Conservation (phyloP, 495 filamentous ascomycete genomes). For the Bryoglossum gracile region DNA sequence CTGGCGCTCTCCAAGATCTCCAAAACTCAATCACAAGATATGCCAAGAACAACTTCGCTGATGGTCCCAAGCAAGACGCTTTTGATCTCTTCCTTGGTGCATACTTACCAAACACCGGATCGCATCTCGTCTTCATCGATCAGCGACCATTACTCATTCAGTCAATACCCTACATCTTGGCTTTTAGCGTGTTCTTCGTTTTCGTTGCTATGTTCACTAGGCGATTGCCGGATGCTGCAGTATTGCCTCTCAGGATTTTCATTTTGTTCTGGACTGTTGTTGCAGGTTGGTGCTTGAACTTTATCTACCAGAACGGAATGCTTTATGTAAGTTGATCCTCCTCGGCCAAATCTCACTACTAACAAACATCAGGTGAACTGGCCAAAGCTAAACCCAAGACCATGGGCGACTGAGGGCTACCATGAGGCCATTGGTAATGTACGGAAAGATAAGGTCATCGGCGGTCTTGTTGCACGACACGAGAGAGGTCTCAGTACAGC, state of each 20-base stretch:
- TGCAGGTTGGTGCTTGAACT: constrained; percentile 59
- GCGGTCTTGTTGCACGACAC: constrained; percentile 61
- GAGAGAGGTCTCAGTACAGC: constrained; percentile 73
- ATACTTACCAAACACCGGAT: constrained; percentile 63
- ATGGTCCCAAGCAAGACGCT: constrained; percentile 88
- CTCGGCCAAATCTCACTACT: constrained; percentile 3
- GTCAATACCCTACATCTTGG: constrained; percentile 80
- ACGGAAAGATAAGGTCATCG: constrained; percentile 67
- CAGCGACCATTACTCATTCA: constrained; percentile 81
- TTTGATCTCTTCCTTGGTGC: constrained; percentile 89
- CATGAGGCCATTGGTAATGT: constrained; percentile 77
- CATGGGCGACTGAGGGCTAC: constrained; percentile 78
- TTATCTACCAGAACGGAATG: constrained; percentile 76
- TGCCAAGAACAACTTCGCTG: constrained; percentile 81
- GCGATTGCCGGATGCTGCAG: constrained; percentile 54
- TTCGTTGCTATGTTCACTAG: constrained; percentile 70
- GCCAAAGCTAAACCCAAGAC: constrained; percentile 87
- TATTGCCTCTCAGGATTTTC: constrained; percentile 74
- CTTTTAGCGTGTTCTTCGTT: constrained; percentile 79
- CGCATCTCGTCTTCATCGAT: constrained; percentile 64
- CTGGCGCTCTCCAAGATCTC: constrained; percentile 72
- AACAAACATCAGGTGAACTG: constrained; percentile 74
- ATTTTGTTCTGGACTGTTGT: constrained; percentile 66
- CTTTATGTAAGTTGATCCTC: constrained; percentile 65
- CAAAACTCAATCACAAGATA: constrained; percentile 80